A percentile compares a stretch with the other conserved stretches of the same genome.
These are phyloP conservation scores for Schizosaccharomyces cryophilus DNA, from an alignment of 805 yeast genomes.

Conservation along the genomic window DNA sequence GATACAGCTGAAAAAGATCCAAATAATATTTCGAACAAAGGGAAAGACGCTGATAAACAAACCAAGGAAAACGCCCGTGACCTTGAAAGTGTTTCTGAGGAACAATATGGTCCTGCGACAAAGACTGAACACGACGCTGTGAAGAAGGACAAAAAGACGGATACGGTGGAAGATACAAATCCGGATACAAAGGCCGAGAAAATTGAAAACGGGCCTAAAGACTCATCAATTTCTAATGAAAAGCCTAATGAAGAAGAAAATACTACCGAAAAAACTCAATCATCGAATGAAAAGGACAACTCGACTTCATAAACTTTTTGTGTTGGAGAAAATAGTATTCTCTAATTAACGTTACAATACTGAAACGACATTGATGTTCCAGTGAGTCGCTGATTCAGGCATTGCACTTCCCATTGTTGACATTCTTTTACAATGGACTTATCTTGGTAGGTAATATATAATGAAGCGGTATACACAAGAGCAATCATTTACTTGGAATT, in stretches of 20 bases:
- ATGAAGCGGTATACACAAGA: too few species aligned
- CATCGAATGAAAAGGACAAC: too few species aligned
- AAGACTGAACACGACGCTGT: not conserved
- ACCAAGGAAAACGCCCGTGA: not conserved
- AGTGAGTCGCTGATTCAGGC: too few species aligned
- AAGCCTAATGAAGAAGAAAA: not conserved
- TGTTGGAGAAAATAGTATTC: too few species aligned
- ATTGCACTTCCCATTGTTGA: too few species aligned
- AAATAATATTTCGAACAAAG: not conserved
- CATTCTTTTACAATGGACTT: too few species aligned
- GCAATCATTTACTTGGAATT: too few species aligned
- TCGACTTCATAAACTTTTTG: too few species aligned
- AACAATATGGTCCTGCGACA: not conserved
- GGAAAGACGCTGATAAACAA: not conserved
- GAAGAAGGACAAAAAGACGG: not conserved
- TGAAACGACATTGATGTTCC: too few species aligned
- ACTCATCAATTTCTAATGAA: not conserved
- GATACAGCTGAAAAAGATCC: not conserved
- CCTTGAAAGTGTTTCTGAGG: not conserved
- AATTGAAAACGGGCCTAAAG: too few species aligned
- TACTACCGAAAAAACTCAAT: not conserved
- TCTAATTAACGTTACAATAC: too few species aligned
- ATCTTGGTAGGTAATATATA: too few species aligned
- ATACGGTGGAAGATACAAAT: not conserved
- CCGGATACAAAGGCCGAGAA: not conserved